Conservation (phyloP, 106 monocot genomes). For the Agapanthus africanus region DNA sequence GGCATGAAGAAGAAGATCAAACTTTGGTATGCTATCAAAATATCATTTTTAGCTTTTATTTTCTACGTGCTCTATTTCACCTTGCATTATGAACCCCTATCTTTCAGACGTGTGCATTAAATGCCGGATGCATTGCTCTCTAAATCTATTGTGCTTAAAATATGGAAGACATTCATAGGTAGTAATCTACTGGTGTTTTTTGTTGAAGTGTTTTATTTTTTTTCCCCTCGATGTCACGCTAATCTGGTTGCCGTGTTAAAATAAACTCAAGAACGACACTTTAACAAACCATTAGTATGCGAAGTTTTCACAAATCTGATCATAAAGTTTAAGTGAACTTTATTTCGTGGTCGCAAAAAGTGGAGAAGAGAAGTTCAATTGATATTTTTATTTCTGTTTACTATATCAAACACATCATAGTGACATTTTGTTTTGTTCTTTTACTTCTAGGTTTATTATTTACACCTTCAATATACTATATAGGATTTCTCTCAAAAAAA, state of each 20-base stretch:
- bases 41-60: conserved; percentile 6
- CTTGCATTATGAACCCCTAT: background rate
- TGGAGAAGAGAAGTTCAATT: conserved; percentile 1
- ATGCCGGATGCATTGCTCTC: background rate
- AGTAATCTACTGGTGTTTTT: background rate
- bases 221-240: background rate
- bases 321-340: background rate
- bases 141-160: background rate
- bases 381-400: background rate
- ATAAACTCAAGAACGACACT: too few species aligned
- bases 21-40: conserved; percentile 26
- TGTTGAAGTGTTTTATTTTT: background rate
- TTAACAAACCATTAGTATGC: too few species aligned
- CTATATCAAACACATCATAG: background rate
- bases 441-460: background rate
- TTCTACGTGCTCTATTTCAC: background rate
- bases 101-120: background rate
- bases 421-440: too few species aligned
- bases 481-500: too few species aligned
- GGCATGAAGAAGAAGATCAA: conserved; percentile 50
- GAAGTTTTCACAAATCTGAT: background rate
- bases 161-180: background rate
- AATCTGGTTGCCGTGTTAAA: too few species aligned
- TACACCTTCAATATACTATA: background rate
- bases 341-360: too few species aligned